These are phyloP conservation scores for Pythium vanterpoolii DNA, from an alignment of 352 stramenopile species.

Conservation along the genomic window DNA sequence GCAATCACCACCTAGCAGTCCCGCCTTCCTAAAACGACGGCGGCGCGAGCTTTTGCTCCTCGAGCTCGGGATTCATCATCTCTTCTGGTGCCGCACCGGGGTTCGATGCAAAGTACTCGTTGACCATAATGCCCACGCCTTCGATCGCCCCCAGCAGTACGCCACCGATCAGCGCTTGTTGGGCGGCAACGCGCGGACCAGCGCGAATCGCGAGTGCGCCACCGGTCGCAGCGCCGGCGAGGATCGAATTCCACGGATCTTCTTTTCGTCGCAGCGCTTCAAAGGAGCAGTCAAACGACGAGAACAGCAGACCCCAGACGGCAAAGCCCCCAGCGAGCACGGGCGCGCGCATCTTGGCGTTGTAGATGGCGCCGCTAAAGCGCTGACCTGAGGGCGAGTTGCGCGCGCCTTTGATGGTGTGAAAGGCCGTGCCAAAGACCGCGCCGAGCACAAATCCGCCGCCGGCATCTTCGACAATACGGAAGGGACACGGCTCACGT, in stretches of 20 bases:
- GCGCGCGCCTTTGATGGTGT: slow-evolving; percentile 94
- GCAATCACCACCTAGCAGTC: not conserved
- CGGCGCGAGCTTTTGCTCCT: slow-evolving; percentile 85
- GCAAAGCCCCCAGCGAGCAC: slow-evolving; percentile 93
- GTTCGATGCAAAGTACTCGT: slow-evolving; percentile 78
- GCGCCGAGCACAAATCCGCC: slow-evolving; percentile 96
- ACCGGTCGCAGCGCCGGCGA: slow-evolving; percentile 95
- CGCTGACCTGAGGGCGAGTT: slow-evolving; percentile 92
- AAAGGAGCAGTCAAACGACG: slow-evolving; percentile 97
- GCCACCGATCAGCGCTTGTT: slow-evolving; percentile 93
- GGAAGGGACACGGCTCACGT: slow-evolving; percentile 97
- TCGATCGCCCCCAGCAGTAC: slow-evolving; percentile 97
- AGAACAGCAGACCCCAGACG: slow-evolving; percentile 97
- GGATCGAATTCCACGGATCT: slow-evolving; percentile 99
- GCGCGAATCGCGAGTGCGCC: slow-evolving; percentile 94
- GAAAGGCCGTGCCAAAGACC: slow-evolving; percentile 94
- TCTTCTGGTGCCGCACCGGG: slow-evolving; percentile 42
- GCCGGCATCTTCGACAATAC: slow-evolving; percentile 98
- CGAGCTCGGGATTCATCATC: slow-evolving; percentile 54
- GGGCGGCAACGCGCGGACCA: slow-evolving; percentile 91
- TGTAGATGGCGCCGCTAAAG: slow-evolving; percentile 89
- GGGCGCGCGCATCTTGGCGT: slow-evolving; percentile 93
- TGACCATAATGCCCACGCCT: slow-evolving; percentile 96
- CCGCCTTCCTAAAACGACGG: slow-evolving; percentile 69
- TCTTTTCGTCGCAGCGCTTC: slow-evolving; percentile 97